Base-by-base conservation (phyloP, 2,329 filamentous ascomycete genomes). In the Colletotrichum sp. region DNA sequence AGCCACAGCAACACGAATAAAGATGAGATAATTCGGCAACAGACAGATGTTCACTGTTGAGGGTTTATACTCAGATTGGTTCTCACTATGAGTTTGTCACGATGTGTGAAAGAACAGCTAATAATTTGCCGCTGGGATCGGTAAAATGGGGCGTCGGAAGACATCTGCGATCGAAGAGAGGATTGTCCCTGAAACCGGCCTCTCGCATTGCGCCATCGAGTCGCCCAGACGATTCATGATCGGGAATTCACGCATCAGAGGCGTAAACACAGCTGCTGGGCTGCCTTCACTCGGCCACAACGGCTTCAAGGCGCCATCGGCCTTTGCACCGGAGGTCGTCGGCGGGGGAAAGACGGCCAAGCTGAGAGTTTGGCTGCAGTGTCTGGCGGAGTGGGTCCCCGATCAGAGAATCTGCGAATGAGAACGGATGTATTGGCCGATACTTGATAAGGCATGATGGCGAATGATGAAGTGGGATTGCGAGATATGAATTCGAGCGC, bases 311-410 rank as follows among this genome's bases (percentile, higher is more conserved):
- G 64, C 28, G 21, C 57, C 63, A n/a, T 73, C 73, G 70, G 70
- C 64, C 71, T 64, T 69, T 64, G 55, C 39, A 65, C 57, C 73
- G 70, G 57, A 39, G 62, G 32, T 55, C 32, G 30, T 62, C 63
- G 28, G 55, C 55, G 62, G 32, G 63, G 57, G 55, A 32, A 52
- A 44, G 6, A 24, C 52, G n/a, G 67, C 60, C 59, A 52, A 71
- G 36, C 30, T 9, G 26, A 26, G 55, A 49, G n/a, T 49, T 28
- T 72, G 26, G 64, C 28, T 63, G 39, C 16, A 15, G 30, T 9
- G 13, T 18, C 26, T n/a, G 12, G 16, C 73, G 73, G 73, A 55
- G 70, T 76, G 73, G 73, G 73, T 76, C 70, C 64, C 73, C 73
- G 73, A 76, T 73, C 73, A 68, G 26, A 7, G 15, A 24, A 13